phyloP scores from a whole-genome alignment of 306 rosid species.

The Dryas drummondii region DNA sequence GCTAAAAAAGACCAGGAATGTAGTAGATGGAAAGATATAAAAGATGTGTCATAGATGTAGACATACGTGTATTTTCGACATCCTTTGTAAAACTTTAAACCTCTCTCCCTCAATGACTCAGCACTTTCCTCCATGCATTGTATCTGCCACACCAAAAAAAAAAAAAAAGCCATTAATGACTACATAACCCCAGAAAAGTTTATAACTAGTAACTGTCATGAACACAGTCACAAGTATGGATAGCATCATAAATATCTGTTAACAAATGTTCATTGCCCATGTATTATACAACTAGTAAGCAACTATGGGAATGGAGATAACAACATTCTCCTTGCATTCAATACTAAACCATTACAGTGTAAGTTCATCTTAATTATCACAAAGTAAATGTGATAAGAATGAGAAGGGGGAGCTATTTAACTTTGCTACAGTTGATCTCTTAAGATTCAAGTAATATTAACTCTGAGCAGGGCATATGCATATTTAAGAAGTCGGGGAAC shows the following conservation, averaged over 20 bases:
- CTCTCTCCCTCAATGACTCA: constrained; percentile 90
- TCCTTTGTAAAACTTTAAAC: constrained; percentile 92
- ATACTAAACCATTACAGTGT: background rate
- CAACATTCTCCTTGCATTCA: background rate
- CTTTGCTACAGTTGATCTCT: background rate
- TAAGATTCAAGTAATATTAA: background rate
- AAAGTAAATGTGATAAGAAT: background rate
- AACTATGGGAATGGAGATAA: background rate
- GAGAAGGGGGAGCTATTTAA: background rate
- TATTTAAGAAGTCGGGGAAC: background rate
- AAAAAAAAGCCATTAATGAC: constrained; percentile 24
- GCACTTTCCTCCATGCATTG: constrained; percentile 98
- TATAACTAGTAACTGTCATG: background rate
- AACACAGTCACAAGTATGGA: background rate
- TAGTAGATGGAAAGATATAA: background rate
- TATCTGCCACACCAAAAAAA: constrained; percentile 61
- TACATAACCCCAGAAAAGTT: background rate
- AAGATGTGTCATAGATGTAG: background rate
- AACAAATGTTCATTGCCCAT: background rate
- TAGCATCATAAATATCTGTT: background rate
- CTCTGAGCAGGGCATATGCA: background rate
- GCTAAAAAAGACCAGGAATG: background rate
- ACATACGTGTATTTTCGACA: constrained; percentile 99
- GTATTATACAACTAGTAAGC: background rate
- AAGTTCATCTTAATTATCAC: background rate